Conservation (phyloP, 306 rosid genomes). For the Dalbergia cochinchinensis region DNA sequence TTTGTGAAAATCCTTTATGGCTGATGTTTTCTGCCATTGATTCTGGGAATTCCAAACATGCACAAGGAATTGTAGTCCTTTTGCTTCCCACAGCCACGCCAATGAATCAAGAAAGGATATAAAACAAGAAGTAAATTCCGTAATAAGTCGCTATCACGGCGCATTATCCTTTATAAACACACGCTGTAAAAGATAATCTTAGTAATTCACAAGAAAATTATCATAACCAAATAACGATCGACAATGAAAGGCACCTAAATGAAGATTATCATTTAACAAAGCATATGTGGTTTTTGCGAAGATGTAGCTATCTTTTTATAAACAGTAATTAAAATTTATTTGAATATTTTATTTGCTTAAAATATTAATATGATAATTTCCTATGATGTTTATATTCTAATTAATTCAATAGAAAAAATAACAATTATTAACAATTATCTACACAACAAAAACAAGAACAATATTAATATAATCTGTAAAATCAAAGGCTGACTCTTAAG, state of each 20-base stretch:
- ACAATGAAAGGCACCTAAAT: slow-evolving; percentile 18
- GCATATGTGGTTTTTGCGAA: neutral
- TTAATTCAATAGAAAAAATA: neutral
- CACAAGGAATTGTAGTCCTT: neutral
- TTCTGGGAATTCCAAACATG: neutral
- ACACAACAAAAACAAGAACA: no score
- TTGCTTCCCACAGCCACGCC: neutral
- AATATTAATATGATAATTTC: neutral
- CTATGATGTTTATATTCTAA: neutral
- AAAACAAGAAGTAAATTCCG: neutral
- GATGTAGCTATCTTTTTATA: neutral
- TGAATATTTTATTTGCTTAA: neutral
- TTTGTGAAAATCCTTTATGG: neutral
- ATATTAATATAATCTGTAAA: no score
- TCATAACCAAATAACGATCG: slow-evolving; percentile 2
- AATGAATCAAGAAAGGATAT: neutral
- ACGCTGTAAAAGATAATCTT: neutral
- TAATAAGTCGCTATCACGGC: neutral
- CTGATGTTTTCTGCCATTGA: neutral
- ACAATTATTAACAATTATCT: no score
- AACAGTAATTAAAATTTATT: neutral
- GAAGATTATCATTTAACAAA: neutral
- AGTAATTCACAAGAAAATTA: neutral
- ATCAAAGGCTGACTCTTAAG: no score
- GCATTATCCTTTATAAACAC: neutral